phyloP scores from a whole-genome alignment of 495 filamentous ascomycete species.

The Wilcoxina mikolae region DNA sequence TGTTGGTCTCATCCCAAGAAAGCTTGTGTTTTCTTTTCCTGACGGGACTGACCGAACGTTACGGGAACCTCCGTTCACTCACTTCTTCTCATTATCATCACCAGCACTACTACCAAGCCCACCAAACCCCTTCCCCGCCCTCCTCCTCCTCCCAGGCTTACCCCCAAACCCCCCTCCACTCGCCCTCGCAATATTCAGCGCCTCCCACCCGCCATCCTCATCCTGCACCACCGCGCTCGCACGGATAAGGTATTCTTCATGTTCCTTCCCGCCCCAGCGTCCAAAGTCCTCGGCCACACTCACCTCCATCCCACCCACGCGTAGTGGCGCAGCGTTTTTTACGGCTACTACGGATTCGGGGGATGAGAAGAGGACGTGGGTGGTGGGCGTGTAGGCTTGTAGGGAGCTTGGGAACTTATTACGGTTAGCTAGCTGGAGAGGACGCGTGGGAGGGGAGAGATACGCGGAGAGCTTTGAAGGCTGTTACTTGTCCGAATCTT shows the following conservation, averaged over 20 bases:
- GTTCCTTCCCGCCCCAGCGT: conserved; percentile 1
- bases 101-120: neutral
- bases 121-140: neutral
- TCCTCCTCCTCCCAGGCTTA: neutral
- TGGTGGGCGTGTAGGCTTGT: neutral
- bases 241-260: neutral
- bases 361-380: neutral
- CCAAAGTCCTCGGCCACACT: neutral
- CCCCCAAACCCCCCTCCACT: neutral
- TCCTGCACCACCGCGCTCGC: neutral
- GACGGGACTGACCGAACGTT: no score
- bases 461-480: conserved; percentile 5
- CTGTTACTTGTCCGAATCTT: neutral
- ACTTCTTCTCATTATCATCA: neutral
- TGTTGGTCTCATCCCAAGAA: no score
- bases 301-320: neutral
- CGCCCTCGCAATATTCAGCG: neutral
- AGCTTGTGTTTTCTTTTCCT: no score
- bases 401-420: neutral
- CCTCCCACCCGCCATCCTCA: neutral
- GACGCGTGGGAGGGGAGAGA: neutral
- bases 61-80: no score
- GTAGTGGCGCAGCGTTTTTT: neutral
- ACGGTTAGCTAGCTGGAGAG: neutral
- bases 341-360: neutral